Evolutionary conservation across 2,329 filamentous ascomycete genomes (phyloP).

Genomic region (Aspergillus persii): DNA sequence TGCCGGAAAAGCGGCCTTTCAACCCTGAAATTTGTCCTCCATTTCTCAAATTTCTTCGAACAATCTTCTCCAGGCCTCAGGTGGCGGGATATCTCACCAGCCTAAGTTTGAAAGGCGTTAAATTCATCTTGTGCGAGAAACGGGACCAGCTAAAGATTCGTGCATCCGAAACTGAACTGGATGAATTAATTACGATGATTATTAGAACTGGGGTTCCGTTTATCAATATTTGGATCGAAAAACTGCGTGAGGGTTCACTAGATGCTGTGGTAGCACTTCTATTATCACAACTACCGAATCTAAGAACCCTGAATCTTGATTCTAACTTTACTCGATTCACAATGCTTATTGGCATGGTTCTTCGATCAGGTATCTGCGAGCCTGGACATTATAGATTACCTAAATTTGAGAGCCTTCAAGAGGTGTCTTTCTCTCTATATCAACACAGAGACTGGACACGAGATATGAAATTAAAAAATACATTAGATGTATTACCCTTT

Average conservation of each 20-base stretch:
- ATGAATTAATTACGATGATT: slow-evolving; percentile 8
- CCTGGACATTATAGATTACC: slow-evolving; percentile 1
- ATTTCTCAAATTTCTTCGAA: too few species aligned
- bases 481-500: slow-evolving; percentile 16
- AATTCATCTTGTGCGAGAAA: too few species aligned
- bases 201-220: slow-evolving; percentile 3
- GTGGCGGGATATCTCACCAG: too few species aligned
- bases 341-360: slow-evolving; percentile 11
- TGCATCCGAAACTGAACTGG: too few species aligned
- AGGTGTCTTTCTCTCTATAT: neutral
- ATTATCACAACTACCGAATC: slow-evolving; percentile 14
- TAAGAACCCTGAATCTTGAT: slow-evolving; percentile 15
- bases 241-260: slow-evolving; percentile 11
- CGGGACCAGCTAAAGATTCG: too few species aligned
- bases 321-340: slow-evolving; percentile 9
- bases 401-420: slow-evolving; percentile 7
- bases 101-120: too few species aligned
- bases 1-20: too few species aligned
- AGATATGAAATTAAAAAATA: slow-evolving; percentile 10
- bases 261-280: slow-evolving; percentile 21
- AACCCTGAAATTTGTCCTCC: too few species aligned
- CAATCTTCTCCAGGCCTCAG: too few species aligned
- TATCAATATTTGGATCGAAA: slow-evolving; percentile 13
- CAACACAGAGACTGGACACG: neutral
- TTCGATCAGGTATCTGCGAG: slow-evolving; percentile 12